Evolutionary conservation across 1,139 yeast species (phyloP).

Genomic region (Lodderomyces beijingensis): DNA sequence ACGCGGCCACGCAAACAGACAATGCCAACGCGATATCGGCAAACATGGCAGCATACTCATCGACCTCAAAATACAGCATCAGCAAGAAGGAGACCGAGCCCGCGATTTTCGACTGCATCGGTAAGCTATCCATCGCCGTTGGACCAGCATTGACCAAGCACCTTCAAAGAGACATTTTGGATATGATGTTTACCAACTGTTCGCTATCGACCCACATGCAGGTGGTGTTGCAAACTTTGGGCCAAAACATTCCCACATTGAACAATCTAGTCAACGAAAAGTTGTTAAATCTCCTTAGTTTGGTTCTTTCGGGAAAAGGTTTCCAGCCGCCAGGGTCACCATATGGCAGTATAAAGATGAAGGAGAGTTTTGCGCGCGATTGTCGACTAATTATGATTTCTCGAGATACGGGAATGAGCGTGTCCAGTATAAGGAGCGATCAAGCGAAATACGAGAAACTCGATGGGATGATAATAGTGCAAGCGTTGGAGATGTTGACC

Average conservation of each 20-base stretch:
- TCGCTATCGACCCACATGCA: slow-evolving; percentile 79
- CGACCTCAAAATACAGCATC: slow-evolving; percentile 54
- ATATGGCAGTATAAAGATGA: slow-evolving; percentile 58
- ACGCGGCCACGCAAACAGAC: slow-evolving; percentile 26
- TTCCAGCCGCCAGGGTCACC: slow-evolving; percentile 92
- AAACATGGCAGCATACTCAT: slow-evolving; percentile 17
- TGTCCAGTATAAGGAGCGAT: slow-evolving; percentile 34
- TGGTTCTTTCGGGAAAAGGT: slow-evolving; percentile 75
- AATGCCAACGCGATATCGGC: slow-evolving; percentile 11
- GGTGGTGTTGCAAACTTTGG: slow-evolving; percentile 64
- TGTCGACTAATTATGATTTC: slow-evolving; percentile 72
- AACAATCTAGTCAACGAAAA: slow-evolving; percentile 69
- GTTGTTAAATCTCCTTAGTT: slow-evolving; percentile 66
- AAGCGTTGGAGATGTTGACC: slow-evolving; percentile 70
- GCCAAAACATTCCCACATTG: slow-evolving; percentile 74
- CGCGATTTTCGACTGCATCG: slow-evolving; percentile 85
- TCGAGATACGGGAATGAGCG: slow-evolving; percentile 54
- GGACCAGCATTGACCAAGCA: slow-evolving; percentile 95
- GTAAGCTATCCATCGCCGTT: slow-evolving; percentile 80
- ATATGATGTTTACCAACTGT: slow-evolving; percentile 70
- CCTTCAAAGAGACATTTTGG: slow-evolving; percentile 75
- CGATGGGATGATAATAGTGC: slow-evolving; percentile 54
- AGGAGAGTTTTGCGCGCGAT: slow-evolving; percentile 63
- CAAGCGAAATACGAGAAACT: slow-evolving; percentile 38
- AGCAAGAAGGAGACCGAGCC: slow-evolving; percentile 73